Evolutionary conservation across 169 alveolate genomes (phyloP).

Genomic region (Eimeria praecox): DNA sequence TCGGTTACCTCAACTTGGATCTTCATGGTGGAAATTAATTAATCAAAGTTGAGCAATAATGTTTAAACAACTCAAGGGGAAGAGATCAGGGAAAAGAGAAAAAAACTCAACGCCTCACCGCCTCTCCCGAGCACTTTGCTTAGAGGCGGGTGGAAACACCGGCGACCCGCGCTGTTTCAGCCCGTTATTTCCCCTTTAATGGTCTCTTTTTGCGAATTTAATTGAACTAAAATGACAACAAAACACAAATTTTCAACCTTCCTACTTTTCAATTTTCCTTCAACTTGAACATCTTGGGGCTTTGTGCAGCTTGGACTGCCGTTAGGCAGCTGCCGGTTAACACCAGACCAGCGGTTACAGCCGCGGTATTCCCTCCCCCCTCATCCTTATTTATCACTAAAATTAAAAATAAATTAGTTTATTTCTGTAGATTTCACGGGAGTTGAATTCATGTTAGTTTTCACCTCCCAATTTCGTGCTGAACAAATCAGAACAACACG

Average conservation of each 20-base stretch:
- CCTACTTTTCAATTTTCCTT: neutral
- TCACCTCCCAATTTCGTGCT: too few species aligned
- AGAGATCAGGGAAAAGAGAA: neutral
- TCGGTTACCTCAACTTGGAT: constrained; percentile 37
- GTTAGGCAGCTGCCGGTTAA: neutral
- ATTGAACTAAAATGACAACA: neutral
- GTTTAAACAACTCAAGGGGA: neutral
- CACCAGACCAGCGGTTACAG: too few species aligned
- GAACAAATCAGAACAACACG: too few species aligned
- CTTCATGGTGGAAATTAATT: neutral
- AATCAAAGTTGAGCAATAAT: neutral
- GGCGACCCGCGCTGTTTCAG: neutral
- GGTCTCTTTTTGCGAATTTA: neutral
- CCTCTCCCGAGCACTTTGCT: neutral
- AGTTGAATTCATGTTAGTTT: too few species aligned
- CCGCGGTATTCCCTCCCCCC: too few species aligned
- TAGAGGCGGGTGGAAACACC: neutral
- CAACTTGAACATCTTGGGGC: neutral
- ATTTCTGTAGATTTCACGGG: too few species aligned
- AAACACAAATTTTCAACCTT: neutral
- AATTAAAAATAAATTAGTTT: too few species aligned
- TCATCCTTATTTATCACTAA: too few species aligned
- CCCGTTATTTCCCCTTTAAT: neutral
- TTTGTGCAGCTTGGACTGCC: neutral
- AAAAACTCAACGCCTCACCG: neutral